phyloP scores from a whole-genome alignment of 208 protist genomes.

The Leishmania aethiopica region DNA sequence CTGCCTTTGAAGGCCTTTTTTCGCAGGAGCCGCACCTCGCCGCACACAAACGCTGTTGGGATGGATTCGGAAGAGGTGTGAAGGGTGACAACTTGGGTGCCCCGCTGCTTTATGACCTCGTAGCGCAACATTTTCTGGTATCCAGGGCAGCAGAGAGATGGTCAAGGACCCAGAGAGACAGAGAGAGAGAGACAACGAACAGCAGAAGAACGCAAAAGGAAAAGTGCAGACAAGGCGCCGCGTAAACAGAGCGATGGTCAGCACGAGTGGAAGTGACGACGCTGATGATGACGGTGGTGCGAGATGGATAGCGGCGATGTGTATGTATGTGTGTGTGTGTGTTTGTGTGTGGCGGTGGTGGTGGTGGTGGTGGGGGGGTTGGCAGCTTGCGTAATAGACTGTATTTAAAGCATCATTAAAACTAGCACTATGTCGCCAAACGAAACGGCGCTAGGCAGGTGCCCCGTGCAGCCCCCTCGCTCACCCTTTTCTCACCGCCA shows the following conservation, averaged over 20 bases:
- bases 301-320: background rate
- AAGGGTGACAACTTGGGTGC: slow-evolving; percentile 27
- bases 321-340: too few relatives aligned
- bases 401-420: too few relatives aligned
- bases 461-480: background rate
- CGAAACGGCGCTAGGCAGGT: background rate
- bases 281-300: background rate
- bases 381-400: background rate
- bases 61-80: slow-evolving; percentile 8
- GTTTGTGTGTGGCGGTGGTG: too few relatives aligned
- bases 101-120: slow-evolving; percentile 16
- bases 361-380: background rate
- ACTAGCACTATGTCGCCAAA: background rate
- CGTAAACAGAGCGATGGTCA: background rate
- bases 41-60: slow-evolving; percentile 17
- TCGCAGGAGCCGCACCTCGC: slow-evolving; percentile 64
- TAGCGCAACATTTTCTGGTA: slow-evolving; percentile 17
- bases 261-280: background rate
- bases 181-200: background rate
- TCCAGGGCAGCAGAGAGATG: background rate
- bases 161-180: background rate
- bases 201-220: background rate
- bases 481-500: background rate
- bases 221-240: background rate
- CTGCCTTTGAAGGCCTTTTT: slow-evolving; percentile 64